Percentiles rank a stretch among this genome's conserved stretches.
Evolutionary conservation across 805 yeast genomes (phyloP).

Genomic region (Metschnikowia henanensis): DNA sequence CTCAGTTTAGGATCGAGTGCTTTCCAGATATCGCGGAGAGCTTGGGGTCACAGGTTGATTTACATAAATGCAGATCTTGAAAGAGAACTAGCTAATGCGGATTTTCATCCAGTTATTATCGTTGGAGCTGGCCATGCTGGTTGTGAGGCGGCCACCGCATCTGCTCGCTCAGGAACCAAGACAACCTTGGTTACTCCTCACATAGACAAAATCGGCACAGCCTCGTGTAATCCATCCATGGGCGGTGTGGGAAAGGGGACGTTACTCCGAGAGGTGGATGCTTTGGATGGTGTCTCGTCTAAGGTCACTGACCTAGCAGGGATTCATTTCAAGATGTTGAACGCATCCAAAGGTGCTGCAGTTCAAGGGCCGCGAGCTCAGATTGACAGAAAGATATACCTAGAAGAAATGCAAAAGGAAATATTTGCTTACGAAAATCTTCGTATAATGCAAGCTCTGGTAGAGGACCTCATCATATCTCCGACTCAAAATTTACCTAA

Average conservation of each 20-base stretch:
- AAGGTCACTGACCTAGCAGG: conserved; percentile 91
- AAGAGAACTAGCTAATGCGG: conserved; percentile 26
- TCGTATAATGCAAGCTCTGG: conserved; percentile 67
- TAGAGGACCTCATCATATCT: conserved; percentile 78
- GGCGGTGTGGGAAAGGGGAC: conserved; percentile 99
- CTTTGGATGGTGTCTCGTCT: conserved; percentile 90
- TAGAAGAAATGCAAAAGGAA: conserved; percentile 73
- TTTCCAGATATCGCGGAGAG: no score
- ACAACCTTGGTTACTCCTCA: conserved; percentile 80
- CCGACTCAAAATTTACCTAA: conserved; percentile 19
- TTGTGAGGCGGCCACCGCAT: conserved; percentile 92
- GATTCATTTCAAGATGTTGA: conserved; percentile 83
- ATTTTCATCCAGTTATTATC: conserved; percentile 67
- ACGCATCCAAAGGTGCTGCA: conserved; percentile 89
- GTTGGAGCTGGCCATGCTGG: conserved; percentile 99
- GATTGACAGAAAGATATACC: conserved; percentile 81
- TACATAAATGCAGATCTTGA: conserved; percentile 38
- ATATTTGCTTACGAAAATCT: conserved; percentile 57
- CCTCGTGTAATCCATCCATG: conserved; percentile 96
- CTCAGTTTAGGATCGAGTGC: no score
- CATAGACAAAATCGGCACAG: conserved; percentile 77
- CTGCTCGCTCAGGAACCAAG: conserved; percentile 78
- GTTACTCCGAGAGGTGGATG: conserved; percentile 88
- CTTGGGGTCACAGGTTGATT: no score
- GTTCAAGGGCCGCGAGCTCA: conserved; percentile 99